Base-by-base conservation (phyloP, 148 eudicot genomes). In the Chenopodium suecicum region DNA sequence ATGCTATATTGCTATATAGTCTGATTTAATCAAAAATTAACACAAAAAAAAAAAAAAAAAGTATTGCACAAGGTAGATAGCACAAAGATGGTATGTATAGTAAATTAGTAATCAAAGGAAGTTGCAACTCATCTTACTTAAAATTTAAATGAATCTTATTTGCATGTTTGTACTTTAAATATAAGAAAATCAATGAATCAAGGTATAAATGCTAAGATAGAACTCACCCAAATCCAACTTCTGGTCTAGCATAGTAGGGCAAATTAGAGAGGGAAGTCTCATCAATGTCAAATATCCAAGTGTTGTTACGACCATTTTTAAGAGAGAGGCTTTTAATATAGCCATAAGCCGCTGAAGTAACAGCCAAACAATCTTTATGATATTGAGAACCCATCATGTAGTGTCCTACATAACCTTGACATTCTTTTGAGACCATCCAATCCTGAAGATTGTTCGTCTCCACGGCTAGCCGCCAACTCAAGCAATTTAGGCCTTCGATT, bases 321-420 rank as follows among this genome's bases (percentile, higher is more conserved):
- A 86, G 75, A 0, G 69, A 12, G 1, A 88, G 23, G 54, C 76
- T 82, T 75, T 74, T 76, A 0, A 80, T 84, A 72, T 81, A 88
- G 50, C 41, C 65, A 69, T 76, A 50, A 56, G 93, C 93, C 22
- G 85, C 85, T 1, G 66, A 63, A 9, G 85, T 78, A 25, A 90
- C 90, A 32, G 50, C 76, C 0, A 70, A 73, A 65, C 88, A 87
- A 65, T 91, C 92, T 10, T 83, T 70, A 20, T 83, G 84, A 77
- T 91, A 90, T 81, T 90, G 92, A 17, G 84, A 46, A 1, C 92
- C 92, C 52, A 90, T 58, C 91, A 91, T 90, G 84, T 91, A 91
- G 77, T 90, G 85, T 0, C 93, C 93, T 0, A 90, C 88, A 56
- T 92, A 92, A 12, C 82, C 79, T 72, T 82, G 85, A 78, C 95